Evolutionary conservation across 805 yeast species (phyloP).

Genomic region (Candida xyloterini): DNA sequence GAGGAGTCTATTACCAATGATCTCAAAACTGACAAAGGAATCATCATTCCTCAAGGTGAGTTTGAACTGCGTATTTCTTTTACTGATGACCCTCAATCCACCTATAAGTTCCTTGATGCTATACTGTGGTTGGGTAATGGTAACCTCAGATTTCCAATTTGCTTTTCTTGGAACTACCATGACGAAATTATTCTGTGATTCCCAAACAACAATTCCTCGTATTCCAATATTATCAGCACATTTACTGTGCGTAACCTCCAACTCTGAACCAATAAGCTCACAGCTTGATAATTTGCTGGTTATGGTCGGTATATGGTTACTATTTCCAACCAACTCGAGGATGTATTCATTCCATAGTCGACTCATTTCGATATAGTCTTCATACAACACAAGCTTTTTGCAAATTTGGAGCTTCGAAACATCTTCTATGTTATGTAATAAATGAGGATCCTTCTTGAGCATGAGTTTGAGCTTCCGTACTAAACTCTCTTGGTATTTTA

Average conservation of each 20-base stretch:
- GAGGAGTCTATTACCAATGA: conserved; percentile 77
- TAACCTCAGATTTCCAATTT: conserved; percentile 34
- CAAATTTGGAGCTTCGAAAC: conserved; percentile 24
- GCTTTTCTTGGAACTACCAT: conserved; percentile 48
- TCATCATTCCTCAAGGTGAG: conserved; percentile 43
- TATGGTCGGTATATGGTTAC: conserved; percentile 29
- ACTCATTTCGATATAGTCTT: conserved; percentile 52
- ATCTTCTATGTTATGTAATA: conserved; percentile 18
- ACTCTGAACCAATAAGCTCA: conserved; percentile 75
- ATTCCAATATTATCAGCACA: conserved; percentile 58
- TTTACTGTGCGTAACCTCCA: conserved; percentile 56
- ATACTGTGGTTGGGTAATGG: conserved; percentile 15
- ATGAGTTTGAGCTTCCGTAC: conserved; percentile 35
- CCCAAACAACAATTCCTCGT: conserved; percentile 80
- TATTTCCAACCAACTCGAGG: conserved; percentile 45
- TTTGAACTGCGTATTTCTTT: conserved; percentile 62
- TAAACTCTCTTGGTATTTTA: conserved; percentile 39
- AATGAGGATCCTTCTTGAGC: conserved; percentile 25
- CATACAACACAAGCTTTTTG: conserved; percentile 35
- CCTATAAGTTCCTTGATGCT: conserved; percentile 43
- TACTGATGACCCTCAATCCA: conserved; percentile 64
- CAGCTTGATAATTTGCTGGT: conserved; percentile 66
- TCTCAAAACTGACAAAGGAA: conserved; percentile 52
- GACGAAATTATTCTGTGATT: conserved; percentile 69
- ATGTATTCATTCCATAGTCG: conserved; percentile 75